phyloP scores from a whole-genome alignment of 495 filamentous ascomycete species.

The Talaromyces ruber region DNA sequence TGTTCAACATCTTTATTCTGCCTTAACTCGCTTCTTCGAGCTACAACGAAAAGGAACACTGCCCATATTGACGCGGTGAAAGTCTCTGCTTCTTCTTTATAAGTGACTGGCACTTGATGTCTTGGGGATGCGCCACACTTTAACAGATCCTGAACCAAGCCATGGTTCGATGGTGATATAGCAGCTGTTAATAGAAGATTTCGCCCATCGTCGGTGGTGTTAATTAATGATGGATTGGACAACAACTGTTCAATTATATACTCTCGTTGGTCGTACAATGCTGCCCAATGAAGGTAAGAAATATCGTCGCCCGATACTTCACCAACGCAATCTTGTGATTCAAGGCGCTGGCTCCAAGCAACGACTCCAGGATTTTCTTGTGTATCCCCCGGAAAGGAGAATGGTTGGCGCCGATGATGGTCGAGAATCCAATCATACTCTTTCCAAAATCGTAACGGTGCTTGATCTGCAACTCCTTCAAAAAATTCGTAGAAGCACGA shows the following conservation, averaged over 20 bases:
- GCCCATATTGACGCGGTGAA: neutral
- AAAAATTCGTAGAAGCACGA: neutral
- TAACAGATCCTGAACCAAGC: neutral
- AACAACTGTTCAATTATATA: neutral
- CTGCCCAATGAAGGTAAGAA: neutral
- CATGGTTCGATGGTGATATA: neutral
- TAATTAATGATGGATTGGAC: neutral
- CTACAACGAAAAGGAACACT: neutral
- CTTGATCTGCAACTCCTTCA: neutral
- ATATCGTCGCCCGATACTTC: neutral
- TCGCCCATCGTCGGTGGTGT: neutral
- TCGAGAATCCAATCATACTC: neutral
- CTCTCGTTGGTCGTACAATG: neutral
- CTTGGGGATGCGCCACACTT: neutral
- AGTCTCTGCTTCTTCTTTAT: neutral
- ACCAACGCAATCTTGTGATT: neutral
- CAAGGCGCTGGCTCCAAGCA: neutral
- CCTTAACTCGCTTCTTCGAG: neutral
- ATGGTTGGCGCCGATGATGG: neutral
- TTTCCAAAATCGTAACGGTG: neutral
- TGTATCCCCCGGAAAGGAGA: neutral
- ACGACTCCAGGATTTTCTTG: neutral
- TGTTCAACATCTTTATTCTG: neutral
- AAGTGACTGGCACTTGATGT: neutral
- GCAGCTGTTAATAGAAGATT: neutral